Evolutionary conservation across 75 land plant species (phyloP), one percentile per base, ranked within the genome.

Genomic region (Chamaecyparis obtusa): DNA sequence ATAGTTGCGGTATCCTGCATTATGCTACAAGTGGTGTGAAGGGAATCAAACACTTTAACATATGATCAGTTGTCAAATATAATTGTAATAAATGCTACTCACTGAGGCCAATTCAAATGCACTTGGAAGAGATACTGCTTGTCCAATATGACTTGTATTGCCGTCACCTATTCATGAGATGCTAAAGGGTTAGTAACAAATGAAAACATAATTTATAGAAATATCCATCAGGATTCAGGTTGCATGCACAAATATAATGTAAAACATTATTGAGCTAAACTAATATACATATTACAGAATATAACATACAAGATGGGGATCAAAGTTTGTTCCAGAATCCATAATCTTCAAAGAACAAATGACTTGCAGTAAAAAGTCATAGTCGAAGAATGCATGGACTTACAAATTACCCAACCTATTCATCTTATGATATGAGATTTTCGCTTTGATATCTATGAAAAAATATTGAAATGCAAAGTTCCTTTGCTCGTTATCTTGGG

Each of bases 31-130:
- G n/a, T 43, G 27, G 49, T 90, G 43, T 8, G 49, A 36, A 84
- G 14, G 75, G 14, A 32, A 41, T 71, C 43, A 19, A 35, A 48
- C 51, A 69, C 27, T 24, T 46, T 14, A 24, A 87, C 8, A 2
- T 86, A 43, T n/a, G 16, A 71, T 71, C 10, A 44, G 32, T 84
- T 33, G 35, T 16, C 33, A 84, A 51, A 84, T 21, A 57, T 9
- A 30, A 33, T 14, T 6, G 14, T 16, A 69, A 60, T 36, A 30
- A n/a, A 86, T 46, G 1, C 16, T 39, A 88, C 94, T 90, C 89
- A 96, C 99, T 57, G 92, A 91, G 84, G 90, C 83, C 79, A 97
- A 94, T 85, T 94, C 99, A 85, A 92, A 94, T 60, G 96, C 92
- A 72, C 87, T 91, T 48, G 98, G 98, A 87, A 88, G 86, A 83